phyloP scores from a whole-genome alignment of 1,284 basidiomycete species.

The Apiotrichum gracile region DNA sequence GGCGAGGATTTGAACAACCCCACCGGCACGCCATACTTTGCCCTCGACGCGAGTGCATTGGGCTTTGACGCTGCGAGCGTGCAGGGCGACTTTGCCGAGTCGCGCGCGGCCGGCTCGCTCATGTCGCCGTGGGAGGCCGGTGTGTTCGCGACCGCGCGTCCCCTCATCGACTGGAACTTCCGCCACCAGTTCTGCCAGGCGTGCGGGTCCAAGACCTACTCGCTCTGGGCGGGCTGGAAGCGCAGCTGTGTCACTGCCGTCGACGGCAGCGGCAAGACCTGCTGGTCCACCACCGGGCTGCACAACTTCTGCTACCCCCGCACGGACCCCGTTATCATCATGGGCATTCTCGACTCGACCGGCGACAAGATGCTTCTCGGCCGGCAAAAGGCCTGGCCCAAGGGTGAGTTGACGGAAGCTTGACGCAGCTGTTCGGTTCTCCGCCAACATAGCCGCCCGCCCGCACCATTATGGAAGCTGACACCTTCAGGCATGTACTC shows the following conservation, averaged over 20 bases:
- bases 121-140: constrained; percentile 54
- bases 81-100: constrained; percentile 61
- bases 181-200: constrained; percentile 87
- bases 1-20: constrained; percentile 57
- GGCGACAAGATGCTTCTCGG: constrained; percentile 81
- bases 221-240: constrained; percentile 96
- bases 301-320: constrained; percentile 86
- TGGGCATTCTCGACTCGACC: constrained; percentile 72
- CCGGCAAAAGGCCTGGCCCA: constrained; percentile 55
- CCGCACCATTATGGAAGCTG: background rate
- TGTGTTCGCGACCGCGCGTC: constrained; percentile 68
- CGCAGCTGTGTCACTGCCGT: constrained; percentile 65
- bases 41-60: constrained; percentile 61
- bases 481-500: constrained; percentile 58
- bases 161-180: constrained; percentile 82
- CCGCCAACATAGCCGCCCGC: constrained; percentile 5
- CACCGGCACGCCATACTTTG: constrained; percentile 69
- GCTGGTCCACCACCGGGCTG: constrained; percentile 60
- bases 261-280: constrained; percentile 29
- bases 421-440: background rate
- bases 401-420: constrained; percentile 23
- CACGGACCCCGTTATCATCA: constrained; percentile 83
- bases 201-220: constrained; percentile 76
- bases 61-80: constrained; percentile 31
- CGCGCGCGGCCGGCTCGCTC: constrained; percentile 56